Evolutionary conservation across 257 asterid genomes (phyloP), one percentile per base, ranked within the genome.

Genomic region (Leonotis leonurus): DNA sequence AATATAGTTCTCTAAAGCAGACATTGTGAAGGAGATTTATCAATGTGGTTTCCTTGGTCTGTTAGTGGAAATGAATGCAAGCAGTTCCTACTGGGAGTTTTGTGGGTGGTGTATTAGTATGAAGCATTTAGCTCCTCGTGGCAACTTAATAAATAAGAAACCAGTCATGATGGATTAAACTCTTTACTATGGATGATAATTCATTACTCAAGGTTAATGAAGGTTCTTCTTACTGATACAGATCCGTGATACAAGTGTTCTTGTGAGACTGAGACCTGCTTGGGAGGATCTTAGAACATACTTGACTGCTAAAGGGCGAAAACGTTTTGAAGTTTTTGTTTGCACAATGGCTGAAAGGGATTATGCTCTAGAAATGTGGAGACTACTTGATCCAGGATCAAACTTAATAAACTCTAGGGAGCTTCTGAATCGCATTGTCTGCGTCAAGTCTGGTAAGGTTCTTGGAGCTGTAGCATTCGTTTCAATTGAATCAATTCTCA

Each of bases 331-430:
- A 71, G 97, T 92, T 75, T 92, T 83, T 81, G 98, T 92, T 71
- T 92, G 98, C 83, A 92, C 98, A 26, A 92, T 92, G 98, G 98
- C 98, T 33, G 98, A 92, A 76, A 83, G 95, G 75, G 97, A 92
- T 75, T 92, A 92, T 73, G 98, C 98, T 46, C 62, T 92, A 73
- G 98, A 92, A 78, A 92, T 92, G 98, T 92, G 98, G 98, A 87
- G 98, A 75, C 97, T 92, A 72, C 97, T 92, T 65, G 98, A 92
- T 71, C 97, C 98, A 16, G 97, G 85, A 39, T 92, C 95, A 50
- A 89, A 83, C 74, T 81, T 92, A 82, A 89, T 92, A 69, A 73
- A 72, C 78, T 68, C 80, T 9, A 81, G 76, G 74, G 89, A 86
- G 76, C 83, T 86, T 58, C 73, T 86, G 83, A 83, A 85, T 56